These are phyloP conservation scores for Enterocytospora artemiae DNA, from an alignment of 371 early-diverging fungal species.

Conservation along the genomic window DNA sequence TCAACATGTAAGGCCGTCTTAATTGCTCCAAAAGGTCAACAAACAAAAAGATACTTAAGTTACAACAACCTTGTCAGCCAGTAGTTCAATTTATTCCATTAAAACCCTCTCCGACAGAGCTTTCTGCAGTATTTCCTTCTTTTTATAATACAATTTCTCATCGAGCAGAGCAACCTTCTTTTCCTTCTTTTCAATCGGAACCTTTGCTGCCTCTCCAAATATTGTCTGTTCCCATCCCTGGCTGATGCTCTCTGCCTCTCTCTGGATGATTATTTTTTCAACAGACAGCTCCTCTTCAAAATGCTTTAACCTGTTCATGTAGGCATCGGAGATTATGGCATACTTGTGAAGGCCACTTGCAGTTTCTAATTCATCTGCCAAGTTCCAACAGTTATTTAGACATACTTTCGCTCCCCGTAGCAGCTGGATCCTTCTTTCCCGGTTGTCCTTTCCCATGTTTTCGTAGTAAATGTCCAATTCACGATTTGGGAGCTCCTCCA, in stretches of 20 bases:
- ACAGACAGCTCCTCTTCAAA: slow-evolving; percentile 7
- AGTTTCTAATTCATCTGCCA: not conserved
- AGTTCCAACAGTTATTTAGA: not conserved
- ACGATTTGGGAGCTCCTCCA: too few relatives aligned
- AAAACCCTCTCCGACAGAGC: not conserved
- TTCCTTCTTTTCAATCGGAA: not conserved
- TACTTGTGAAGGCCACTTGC: slow-evolving; percentile 1
- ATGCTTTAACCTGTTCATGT: slow-evolving; percentile 7
- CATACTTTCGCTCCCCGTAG: slow-evolving; percentile 6
- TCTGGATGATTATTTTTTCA: slow-evolving; percentile 14
- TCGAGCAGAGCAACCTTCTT: not conserved
- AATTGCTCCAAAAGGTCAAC: not conserved
- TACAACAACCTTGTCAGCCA: not conserved
- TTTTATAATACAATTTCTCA: not conserved
- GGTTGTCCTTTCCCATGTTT: too few relatives aligned
- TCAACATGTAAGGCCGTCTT: not conserved
- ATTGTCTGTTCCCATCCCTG: slow-evolving; percentile 7
- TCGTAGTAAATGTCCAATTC: too few relatives aligned
- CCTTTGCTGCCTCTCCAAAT: slow-evolving; percentile 15
- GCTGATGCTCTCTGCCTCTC: slow-evolving; percentile 13
- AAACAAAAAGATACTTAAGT: not conserved
- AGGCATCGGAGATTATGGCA: slow-evolving; percentile 6
- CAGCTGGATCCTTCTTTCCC: slow-evolving; percentile 8
- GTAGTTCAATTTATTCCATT: not conserved
- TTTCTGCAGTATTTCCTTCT: not conserved